phyloP scores from a whole-genome alignment of 441 rosid genomes.

The Euphorbia celastroides region DNA sequence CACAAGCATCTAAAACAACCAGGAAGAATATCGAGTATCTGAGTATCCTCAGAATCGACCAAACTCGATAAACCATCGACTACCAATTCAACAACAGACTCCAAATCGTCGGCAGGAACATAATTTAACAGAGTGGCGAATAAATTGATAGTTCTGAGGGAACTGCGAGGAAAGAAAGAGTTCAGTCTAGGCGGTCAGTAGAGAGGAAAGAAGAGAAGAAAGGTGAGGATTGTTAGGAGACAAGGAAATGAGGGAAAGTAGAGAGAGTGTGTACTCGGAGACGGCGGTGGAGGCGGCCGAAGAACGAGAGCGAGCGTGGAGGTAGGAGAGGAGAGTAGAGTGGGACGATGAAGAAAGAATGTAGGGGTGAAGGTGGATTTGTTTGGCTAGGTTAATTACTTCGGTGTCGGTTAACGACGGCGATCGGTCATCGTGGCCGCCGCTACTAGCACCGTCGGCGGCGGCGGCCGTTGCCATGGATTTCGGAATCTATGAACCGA shows the following conservation, averaged over 20 bases:
- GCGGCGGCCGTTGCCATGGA: slow-evolving; percentile 26
- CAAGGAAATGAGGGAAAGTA: slow-evolving; percentile 50
- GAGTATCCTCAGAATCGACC: slow-evolving; percentile 50
- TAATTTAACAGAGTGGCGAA: slow-evolving; percentile 39
- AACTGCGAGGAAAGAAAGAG: slow-evolving; percentile 42
- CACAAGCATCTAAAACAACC: slow-evolving; percentile 42
- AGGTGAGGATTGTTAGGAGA: slow-evolving; percentile 40
- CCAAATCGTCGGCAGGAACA: slow-evolving; percentile 32
- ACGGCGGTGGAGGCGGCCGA: slow-evolving; percentile 46
- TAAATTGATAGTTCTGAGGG: slow-evolving; percentile 48
- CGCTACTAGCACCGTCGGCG: slow-evolving; percentile 15
- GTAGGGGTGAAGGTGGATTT: slow-evolving; percentile 41
- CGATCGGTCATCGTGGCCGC: slow-evolving; percentile 9
- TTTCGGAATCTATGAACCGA: too few relatives aligned
- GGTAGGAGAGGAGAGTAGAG: slow-evolving; percentile 44
- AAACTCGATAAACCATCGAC: slow-evolving; percentile 22
- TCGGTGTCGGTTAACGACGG: slow-evolving; percentile 40
- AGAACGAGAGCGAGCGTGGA: slow-evolving; percentile 47
- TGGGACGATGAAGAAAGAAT: slow-evolving; percentile 49
- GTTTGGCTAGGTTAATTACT: slow-evolving; percentile 47
- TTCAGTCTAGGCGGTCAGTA: slow-evolving; percentile 48
- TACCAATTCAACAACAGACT: slow-evolving; percentile 36
- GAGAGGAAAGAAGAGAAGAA: slow-evolving; percentile 54
- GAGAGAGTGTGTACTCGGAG: slow-evolving; percentile 49
- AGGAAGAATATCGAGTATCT: slow-evolving; percentile 67